phyloP scores from a whole-genome alignment of 225 moss, liverwort and hornwort species.

The Marchantia polymorpha region DNA sequence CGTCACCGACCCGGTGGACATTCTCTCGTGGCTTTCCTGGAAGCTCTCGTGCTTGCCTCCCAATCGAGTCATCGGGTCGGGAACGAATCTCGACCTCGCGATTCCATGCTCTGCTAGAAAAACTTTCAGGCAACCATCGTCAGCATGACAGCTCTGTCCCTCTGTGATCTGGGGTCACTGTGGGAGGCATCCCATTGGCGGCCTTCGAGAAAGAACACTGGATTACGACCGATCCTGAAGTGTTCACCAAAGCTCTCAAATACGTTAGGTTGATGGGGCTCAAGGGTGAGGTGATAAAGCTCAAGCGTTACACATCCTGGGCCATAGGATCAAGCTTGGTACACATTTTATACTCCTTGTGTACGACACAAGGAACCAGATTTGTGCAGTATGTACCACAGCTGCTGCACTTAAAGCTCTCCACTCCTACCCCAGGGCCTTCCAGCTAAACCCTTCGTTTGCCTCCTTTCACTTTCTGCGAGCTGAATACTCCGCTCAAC shows the following conservation, averaged over 20 bases:
- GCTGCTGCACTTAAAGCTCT: too few species aligned
- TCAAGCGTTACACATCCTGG: conserved; percentile 95
- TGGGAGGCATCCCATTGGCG: conserved; percentile 66
- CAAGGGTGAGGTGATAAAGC: too few species aligned
- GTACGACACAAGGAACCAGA: too few species aligned
- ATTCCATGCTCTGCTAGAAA: conserved; percentile 65
- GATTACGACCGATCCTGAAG: conserved; percentile 36
- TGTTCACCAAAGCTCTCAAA: conserved; percentile 54
- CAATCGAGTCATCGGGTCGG: conserved; percentile 75
- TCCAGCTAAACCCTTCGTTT: too few species aligned
- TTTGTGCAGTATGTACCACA: too few species aligned
- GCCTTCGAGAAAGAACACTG: conserved; percentile 43
- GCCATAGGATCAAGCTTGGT: conserved; percentile 36
- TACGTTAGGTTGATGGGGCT: conserved; percentile 90
- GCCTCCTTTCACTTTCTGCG: too few species aligned
- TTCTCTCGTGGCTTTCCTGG: conserved; percentile 69
- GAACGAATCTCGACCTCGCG: conserved; percentile 86
- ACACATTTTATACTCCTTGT: too few species aligned
- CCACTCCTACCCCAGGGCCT: too few species aligned
- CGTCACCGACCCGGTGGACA: conserved; percentile 82
- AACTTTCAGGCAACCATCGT: conserved; percentile 83
- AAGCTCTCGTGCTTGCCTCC: conserved; percentile 77
- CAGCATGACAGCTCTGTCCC: conserved; percentile 81
- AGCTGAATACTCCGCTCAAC: too few species aligned
- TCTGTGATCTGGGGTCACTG: conserved; percentile 69